phyloP scores from a whole-genome alignment of 2,329 filamentous ascomycete species.

The Magnaporthales sp. region DNA sequence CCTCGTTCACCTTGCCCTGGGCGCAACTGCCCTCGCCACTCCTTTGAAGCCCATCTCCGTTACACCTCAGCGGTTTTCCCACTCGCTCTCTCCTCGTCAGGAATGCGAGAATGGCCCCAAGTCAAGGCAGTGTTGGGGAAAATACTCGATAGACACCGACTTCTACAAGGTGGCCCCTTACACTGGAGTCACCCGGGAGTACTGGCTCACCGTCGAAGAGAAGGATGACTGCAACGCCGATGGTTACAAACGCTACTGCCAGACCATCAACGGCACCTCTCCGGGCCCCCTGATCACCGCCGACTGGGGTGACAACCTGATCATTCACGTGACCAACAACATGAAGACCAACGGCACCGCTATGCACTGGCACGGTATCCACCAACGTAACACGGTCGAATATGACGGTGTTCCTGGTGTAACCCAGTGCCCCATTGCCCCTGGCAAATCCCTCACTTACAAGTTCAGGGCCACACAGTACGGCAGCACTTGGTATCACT shows the following conservation, averaged over 20 bases:
- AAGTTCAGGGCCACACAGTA: constrained; percentile 25
- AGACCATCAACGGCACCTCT: constrained; percentile 65
- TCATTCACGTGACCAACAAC: constrained; percentile 57
- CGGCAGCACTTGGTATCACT: constrained; percentile 29
- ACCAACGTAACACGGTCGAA: constrained; percentile 20
- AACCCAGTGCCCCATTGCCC: constrained; percentile 45
- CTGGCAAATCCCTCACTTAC: constrained; percentile 29
- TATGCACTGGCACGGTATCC: constrained; percentile 27
- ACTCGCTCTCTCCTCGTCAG: neutral
- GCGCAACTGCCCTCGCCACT: neutral
- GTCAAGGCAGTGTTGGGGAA: constrained; percentile 13
- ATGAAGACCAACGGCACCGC: constrained; percentile 19
- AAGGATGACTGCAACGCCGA: constrained; percentile 24
- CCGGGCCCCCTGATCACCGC: constrained; percentile 65
- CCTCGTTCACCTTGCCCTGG: neutral
- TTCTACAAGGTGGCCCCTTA: constrained; percentile 30
- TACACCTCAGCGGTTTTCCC: neutral
- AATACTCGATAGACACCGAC: constrained; percentile 30
- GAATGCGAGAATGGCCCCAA: constrained; percentile 16
- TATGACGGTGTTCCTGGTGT: constrained; percentile 24
- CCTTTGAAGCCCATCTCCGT: neutral
- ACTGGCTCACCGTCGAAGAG: constrained; percentile 28
- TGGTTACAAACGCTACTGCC: constrained; percentile 29
- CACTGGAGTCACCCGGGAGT: constrained; percentile 42
- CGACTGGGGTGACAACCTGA: constrained; percentile 63